phyloP scores from a whole-genome alignment of 208 protist genomes.

The Trypanosoma vivax region DNA sequence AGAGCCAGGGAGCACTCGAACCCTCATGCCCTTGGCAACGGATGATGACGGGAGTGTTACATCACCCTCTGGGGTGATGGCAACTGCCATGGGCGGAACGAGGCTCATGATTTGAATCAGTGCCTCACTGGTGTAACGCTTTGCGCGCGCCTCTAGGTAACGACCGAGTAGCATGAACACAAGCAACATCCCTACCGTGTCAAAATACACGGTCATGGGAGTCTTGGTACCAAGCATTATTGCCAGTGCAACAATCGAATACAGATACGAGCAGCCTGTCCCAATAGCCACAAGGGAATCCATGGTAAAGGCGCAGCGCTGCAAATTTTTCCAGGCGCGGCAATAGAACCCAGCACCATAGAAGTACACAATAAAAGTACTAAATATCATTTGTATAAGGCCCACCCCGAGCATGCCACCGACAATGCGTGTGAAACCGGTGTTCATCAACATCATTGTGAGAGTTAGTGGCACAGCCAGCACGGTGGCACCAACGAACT shows the following conservation, averaged over 20 bases:
- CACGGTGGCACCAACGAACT: constrained; percentile 40
- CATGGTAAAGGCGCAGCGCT: constrained; percentile 76
- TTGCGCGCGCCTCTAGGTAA: constrained; percentile 92
- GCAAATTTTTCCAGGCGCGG: constrained; percentile 46
- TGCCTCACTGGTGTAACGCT: constrained; percentile 85
- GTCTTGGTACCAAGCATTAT: constrained; percentile 20
- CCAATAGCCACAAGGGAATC: constrained; percentile 84
- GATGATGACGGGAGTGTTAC: constrained; percentile 23
- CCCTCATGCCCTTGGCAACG: constrained; percentile 38
- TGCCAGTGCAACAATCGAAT: constrained; percentile 49
- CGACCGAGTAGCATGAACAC: constrained; percentile 95
- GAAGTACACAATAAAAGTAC: constrained; percentile 84
- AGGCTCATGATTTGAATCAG: constrained; percentile 85
- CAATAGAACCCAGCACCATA: constrained; percentile 72
- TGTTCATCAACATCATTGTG: constrained; percentile 67
- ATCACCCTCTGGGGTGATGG: constrained; percentile 23
- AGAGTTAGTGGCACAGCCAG: constrained; percentile 55
- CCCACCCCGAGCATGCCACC: constrained; percentile 26
- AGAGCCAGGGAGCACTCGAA: constrained; percentile 86
- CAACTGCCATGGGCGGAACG: constrained; percentile 41
- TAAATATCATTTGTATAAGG: constrained; percentile 43
- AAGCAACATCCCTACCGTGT: constrained; percentile 92
- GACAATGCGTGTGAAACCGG: constrained; percentile 20
- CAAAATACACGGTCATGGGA: constrained; percentile 87
- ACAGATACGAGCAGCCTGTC: constrained; percentile 61